phyloP scores from a whole-genome alignment of 2,329 filamentous ascomycete species.

The Claviceps digitariae region DNA sequence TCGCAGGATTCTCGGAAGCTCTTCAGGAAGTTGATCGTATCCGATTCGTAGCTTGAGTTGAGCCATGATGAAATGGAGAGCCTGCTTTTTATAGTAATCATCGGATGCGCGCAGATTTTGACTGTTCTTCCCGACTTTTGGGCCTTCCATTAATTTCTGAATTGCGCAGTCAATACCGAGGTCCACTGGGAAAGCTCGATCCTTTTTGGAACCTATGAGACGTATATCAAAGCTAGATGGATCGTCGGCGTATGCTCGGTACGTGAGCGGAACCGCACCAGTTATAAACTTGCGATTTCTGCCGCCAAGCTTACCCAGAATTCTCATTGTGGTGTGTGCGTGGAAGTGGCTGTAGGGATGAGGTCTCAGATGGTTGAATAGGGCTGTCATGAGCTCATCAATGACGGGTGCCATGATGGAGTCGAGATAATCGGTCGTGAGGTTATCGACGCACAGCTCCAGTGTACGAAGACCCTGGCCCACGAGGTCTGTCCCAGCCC shows the following conservation, averaged over 20 bases:
- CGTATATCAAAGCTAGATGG: slow-evolving; percentile 75
- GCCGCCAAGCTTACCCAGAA: slow-evolving; percentile 89
- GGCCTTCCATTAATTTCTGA: slow-evolving; percentile 69
- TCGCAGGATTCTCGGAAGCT: slow-evolving; percentile 70
- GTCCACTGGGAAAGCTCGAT: slow-evolving; percentile 74
- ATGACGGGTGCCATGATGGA: slow-evolving; percentile 99
- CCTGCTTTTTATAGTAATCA: slow-evolving; percentile 82
- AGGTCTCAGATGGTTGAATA: slow-evolving; percentile 91
- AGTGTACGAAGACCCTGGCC: slow-evolving; percentile 87
- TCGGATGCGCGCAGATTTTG: slow-evolving; percentile 50
- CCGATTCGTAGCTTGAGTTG: slow-evolving; percentile 88
- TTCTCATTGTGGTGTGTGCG: slow-evolving; percentile 93
- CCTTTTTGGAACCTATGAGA: slow-evolving; percentile 77
- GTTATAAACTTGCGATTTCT: slow-evolving; percentile 93
- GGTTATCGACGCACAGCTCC: slow-evolving; percentile 93
- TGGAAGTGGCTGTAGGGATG: slow-evolving; percentile 96
- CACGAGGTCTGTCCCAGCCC: slow-evolving; percentile 84
- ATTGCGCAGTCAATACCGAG: slow-evolving; percentile 83
- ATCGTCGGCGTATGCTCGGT: slow-evolving; percentile 78
- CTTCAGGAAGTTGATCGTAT: slow-evolving; percentile 75
- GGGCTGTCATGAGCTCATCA: slow-evolving; percentile 92
- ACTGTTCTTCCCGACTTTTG: slow-evolving; percentile 43
- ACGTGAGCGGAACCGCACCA: slow-evolving; percentile 70
- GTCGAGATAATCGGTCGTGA: slow-evolving; percentile 94
- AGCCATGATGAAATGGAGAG: slow-evolving; percentile 72